Base-by-base conservation (phyloP, 106 monocot species). In the Dioscorea alata region DNA sequence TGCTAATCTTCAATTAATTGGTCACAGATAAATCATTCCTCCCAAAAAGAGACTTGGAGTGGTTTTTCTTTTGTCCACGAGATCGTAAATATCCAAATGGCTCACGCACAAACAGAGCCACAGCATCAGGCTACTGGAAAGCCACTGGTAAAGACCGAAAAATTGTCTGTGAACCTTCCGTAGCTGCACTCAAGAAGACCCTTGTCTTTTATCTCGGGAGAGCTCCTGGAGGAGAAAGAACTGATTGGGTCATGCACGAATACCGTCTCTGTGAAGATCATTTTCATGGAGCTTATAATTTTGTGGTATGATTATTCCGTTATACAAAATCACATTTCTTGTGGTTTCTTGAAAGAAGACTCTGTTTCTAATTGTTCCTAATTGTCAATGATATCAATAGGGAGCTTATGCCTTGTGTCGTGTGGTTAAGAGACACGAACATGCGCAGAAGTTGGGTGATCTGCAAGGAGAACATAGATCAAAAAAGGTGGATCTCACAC, bases 61-160 rank as follows among this genome's bases (percentile, higher is more conserved):
- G 94, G 94, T 94, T 94, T 67, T 94, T 94, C 87, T 94, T 94
- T 72, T 90, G 90, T 58, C 90, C 94, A 0, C 81, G 94, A 19
- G 90, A 94, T 69, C 75, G 71, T 18, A 94, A 94, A 67, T 90
- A 90, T 24, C 87, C 94, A 9, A 94, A 90, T 65, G 94, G 94
- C 15, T 90, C 90, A 19, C 84, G 90, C 53, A 94, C 90, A 2
- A 94, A 94, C 59, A 74, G 94, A 61, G 94, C 94, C 0, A 94
- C 94, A 2, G 49, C 20, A 32, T 70, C 85, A 8, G 94, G 94
- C 10, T 90, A 90, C 72, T 90, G 90, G 94, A 94, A 94, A 69
- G 89, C 93, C 61, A 94, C 93, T 0, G 89, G 93, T 2, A 94
- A 90, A 72, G 93, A 94, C 59, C 77, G 93, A 10, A 90, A 75